Percentiles rank a stretch among this genome's conserved stretches.
phyloP scores from a whole-genome alignment of 495 filamentous ascomycete species.

The Collariella sp. region DNA sequence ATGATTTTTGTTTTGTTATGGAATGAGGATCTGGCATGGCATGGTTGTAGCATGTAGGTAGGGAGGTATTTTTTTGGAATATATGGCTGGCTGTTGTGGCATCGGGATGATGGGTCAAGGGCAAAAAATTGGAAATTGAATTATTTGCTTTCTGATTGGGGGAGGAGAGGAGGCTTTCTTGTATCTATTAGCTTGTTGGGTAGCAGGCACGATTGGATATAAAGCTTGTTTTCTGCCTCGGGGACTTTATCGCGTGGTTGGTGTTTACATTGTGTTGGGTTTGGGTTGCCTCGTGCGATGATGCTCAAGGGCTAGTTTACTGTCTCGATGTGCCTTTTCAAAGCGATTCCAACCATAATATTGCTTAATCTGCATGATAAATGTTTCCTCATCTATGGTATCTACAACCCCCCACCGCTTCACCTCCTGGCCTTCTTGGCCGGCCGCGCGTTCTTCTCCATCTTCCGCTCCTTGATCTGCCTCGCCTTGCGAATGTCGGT shows the following conservation, averaged over 20 bases:
- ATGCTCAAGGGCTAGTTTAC: too few species aligned
- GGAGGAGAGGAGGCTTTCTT: background rate
- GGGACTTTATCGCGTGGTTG: too few species aligned
- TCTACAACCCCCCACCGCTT: background rate
- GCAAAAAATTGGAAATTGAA: background rate
- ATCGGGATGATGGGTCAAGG: background rate
- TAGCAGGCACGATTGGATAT: background rate
- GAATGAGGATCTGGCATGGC: background rate
- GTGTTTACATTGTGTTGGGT: too few species aligned
- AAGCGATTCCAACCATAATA: background rate
- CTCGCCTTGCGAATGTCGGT: slow-evolving; percentile 81
- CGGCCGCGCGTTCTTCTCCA: slow-evolving; percentile 81
- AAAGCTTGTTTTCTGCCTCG: slow-evolving; percentile 2
- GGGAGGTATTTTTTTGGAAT: background rate
- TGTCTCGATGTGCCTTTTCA: too few species aligned
- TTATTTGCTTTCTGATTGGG: background rate
- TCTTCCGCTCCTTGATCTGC: slow-evolving; percentile 62
- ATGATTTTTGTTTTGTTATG: background rate
- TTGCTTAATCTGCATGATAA: background rate
- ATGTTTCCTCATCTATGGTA: background rate
- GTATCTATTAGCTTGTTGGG: background rate
- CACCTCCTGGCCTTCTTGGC: slow-evolving; percentile 49
- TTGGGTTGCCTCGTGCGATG: too few species aligned
- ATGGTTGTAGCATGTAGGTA: background rate
- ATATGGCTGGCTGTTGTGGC: background rate